These are phyloP conservation scores for Aplosporella prunicola DNA, from an alignment of 2,329 filamentous ascomycete genomes.

Conservation along the genomic window DNA sequence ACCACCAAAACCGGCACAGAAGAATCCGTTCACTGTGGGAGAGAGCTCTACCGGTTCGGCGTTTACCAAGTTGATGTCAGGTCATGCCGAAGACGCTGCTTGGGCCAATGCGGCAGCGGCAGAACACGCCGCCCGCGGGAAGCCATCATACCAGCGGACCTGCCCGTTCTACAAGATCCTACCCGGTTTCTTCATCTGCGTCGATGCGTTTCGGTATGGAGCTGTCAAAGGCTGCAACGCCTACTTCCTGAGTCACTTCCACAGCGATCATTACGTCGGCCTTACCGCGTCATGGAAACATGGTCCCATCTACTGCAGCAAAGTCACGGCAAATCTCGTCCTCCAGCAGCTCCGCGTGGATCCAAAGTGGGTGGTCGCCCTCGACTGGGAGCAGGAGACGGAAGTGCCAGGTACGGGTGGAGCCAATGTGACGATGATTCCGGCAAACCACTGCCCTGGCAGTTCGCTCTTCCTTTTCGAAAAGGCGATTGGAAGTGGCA, in stretches of 20 bases:
- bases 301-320: slow-evolving; percentile 93
- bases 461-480: slow-evolving; percentile 91
- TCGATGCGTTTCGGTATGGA: slow-evolving; percentile 93
- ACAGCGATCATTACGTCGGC: slow-evolving; percentile 95
- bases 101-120: slow-evolving; percentile 81
- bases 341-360: slow-evolving; percentile 78
- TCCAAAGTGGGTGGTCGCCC: slow-evolving; percentile 70
- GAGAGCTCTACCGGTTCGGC: slow-evolving; percentile 60
- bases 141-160: slow-evolving; percentile 76
- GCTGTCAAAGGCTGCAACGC: slow-evolving; percentile 85
- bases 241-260: slow-evolving; percentile 96
- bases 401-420: slow-evolving; percentile 76
- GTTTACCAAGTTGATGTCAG: slow-evolving; percentile 88
- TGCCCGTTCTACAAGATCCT: slow-evolving; percentile 99
- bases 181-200: slow-evolving; percentile 82
- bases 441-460: slow-evolving; percentile 92
- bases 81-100: slow-evolving; percentile 78
- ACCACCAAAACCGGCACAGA: slow-evolving; percentile 60
- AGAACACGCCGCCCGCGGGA: slow-evolving; percentile 69
- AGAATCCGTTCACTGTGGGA: slow-evolving; percentile 61
- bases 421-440: slow-evolving; percentile 85
- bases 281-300: slow-evolving; percentile 82
- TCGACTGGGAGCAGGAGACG: slow-evolving; percentile 73
- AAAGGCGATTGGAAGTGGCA: slow-evolving; percentile 56
- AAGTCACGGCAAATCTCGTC: slow-evolving; percentile 82